Percentiles rank a stretch among this genome's conserved stretches.
These are phyloP conservation scores for Cryoendolithus antarcticus DNA, from an alignment of 2,329 filamentous ascomycete genomes.

Conservation along the genomic window DNA sequence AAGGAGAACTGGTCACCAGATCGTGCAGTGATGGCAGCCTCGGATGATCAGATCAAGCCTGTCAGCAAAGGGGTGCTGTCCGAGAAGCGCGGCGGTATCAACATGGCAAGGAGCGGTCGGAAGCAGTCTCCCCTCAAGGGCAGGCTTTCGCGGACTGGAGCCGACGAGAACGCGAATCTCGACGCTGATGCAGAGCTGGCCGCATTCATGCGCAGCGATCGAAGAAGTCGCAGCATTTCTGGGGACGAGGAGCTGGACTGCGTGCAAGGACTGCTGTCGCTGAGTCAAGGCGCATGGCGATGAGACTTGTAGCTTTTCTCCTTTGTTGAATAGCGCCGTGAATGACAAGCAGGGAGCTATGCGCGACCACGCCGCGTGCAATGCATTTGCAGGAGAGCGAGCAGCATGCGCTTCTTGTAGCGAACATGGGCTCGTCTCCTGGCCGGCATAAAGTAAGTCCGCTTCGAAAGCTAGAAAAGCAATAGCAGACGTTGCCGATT, in stretches of 20 bases:
- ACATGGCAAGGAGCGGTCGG: background rate
- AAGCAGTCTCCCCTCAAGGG: slow-evolving; percentile 1
- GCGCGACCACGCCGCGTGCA: background rate
- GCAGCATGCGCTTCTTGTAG: too few species aligned
- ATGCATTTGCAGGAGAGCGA: background rate
- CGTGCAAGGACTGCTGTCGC: slow-evolving; percentile 72
- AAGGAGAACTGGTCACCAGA: slow-evolving; percentile 81
- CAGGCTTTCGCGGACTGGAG: slow-evolving; percentile 4
- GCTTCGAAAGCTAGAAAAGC: too few species aligned
- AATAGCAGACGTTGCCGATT: too few species aligned
- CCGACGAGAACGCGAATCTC: slow-evolving; percentile 25
- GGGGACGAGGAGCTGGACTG: slow-evolving; percentile 63
- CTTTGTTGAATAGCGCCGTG: background rate
- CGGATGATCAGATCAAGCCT: slow-evolving; percentile 15
- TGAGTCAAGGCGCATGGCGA: slow-evolving; percentile 85
- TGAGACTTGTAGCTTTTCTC: slow-evolving; percentile 9
- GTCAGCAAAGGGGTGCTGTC: slow-evolving; percentile 4
- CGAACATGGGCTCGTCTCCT: too few species aligned
- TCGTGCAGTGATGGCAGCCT: slow-evolving; percentile 16
- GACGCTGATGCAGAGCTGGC: slow-evolving; percentile 54
- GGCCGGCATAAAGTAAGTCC: too few species aligned
- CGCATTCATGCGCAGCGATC: slow-evolving; percentile 54
- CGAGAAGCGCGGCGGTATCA: slow-evolving; percentile 5
- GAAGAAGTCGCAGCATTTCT: slow-evolving; percentile 24
- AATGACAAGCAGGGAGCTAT: background rate